phyloP scores from a whole-genome alignment of 179 eudicot genomes.

The Dionaea muscipula region DNA sequence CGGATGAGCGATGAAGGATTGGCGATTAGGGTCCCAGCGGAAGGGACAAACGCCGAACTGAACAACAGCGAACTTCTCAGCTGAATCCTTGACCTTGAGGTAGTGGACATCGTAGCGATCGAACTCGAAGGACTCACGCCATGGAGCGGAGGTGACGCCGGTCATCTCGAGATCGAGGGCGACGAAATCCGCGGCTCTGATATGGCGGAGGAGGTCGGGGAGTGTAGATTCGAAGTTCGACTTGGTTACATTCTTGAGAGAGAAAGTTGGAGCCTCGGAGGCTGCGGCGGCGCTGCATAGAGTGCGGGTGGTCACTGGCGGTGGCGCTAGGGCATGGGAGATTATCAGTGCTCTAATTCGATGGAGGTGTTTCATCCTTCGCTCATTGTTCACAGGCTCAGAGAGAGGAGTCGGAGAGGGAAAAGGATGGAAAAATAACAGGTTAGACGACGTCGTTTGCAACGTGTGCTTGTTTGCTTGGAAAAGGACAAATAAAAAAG shows the following conservation, averaged over 20 bases:
- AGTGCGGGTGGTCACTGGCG: conserved; percentile 1
- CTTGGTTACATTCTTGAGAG: conserved; percentile 61
- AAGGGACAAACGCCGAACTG: conserved; percentile 98
- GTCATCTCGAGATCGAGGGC: conserved; percentile 79
- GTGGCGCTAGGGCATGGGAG: conserved; percentile 18
- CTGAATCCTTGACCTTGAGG: conserved; percentile 79
- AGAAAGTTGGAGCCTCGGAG: conserved; percentile 24
- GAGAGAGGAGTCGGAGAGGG: background rate
- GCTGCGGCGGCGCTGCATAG: background rate
- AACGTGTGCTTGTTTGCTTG: too few species aligned
- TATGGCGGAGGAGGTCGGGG: conserved; percentile 38
- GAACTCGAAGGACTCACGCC: conserved; percentile 77
- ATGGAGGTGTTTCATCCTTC: conserved; percentile 15
- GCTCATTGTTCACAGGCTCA: background rate
- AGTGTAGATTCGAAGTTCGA: conserved; percentile 65
- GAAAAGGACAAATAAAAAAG: too few species aligned
- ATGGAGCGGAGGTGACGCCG: conserved; percentile 72
- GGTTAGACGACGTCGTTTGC: too few species aligned
- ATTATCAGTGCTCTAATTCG: conserved; percentile 14
- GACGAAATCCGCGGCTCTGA: conserved; percentile 59
- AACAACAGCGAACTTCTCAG: conserved; percentile 74
- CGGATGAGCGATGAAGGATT: conserved; percentile 74
- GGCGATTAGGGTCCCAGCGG: conserved; percentile 50
- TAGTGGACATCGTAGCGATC: conserved; percentile 61
- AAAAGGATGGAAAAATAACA: too few species aligned